Conservation (phyloP, 139 green algal species). For the Gonium pectorale region DNA sequence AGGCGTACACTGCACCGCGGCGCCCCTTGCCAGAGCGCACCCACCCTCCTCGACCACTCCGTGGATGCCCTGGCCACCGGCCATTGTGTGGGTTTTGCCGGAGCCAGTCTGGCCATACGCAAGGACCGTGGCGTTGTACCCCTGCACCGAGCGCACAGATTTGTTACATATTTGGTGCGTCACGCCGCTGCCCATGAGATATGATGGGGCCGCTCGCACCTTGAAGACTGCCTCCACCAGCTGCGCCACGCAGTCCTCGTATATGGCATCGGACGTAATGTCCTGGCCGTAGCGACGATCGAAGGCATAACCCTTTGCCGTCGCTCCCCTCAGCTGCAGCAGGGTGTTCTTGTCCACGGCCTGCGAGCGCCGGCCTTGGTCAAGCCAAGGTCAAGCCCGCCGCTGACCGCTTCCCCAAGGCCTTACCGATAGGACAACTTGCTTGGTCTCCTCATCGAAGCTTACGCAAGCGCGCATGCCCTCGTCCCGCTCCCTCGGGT, state of each 20-base stretch:
- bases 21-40: no score
- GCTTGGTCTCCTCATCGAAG: slow-evolving; percentile 73
- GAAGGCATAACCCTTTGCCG: slow-evolving; percentile 75
- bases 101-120: slow-evolving; percentile 83
- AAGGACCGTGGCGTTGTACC: slow-evolving; percentile 82
- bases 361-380: slow-evolving; percentile 45
- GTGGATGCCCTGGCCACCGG: slow-evolving; percentile 69
- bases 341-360: slow-evolving; percentile 76
- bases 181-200: neutral
- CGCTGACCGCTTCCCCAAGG: neutral
- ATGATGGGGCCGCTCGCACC: slow-evolving; percentile 47
- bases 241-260: slow-evolving; percentile 62
- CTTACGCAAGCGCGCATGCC: slow-evolving; percentile 68
- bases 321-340: slow-evolving; percentile 64
- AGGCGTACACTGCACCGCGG: no score
- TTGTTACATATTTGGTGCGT: neutral
- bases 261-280: slow-evolving; percentile 67
- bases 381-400: neutral
- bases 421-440: slow-evolving; percentile 78
- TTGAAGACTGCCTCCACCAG: slow-evolving; percentile 77
- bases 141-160: no score
- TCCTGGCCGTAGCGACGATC: slow-evolving; percentile 68
- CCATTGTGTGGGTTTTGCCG: slow-evolving; percentile 86
- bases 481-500: slow-evolving; percentile 60
- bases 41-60: slow-evolving; percentile 65